Base-by-base conservation (phyloP, 202 grass and related monocot species). In the Elaeis oleifera region DNA sequence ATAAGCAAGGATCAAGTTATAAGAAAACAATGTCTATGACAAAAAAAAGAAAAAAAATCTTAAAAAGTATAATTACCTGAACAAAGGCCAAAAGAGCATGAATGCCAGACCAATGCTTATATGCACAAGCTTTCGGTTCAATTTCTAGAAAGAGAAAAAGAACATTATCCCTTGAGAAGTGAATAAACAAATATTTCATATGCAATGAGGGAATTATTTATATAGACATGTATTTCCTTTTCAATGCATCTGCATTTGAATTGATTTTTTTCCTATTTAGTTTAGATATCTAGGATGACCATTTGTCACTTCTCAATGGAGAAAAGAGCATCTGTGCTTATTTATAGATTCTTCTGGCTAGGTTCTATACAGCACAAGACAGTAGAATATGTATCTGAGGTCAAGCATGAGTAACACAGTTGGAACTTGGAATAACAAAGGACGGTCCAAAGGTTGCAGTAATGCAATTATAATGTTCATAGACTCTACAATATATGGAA, bases 41-140 rank as follows among this genome's bases (percentile, higher is more conserved):
- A 20, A 0, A 2, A 36, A 48, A 20, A 20, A 20, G 20, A 20
- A 20, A 20, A 20, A 20, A 20, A 20, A 68, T 36, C 6, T 29
- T 83, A 21, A 54, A 31, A 64, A 5, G 65, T 72, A 4, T 23
- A 63, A 26, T 65, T 83, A 97, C 92, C 92, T 97, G 65, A 97
- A 97, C 63, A 81, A 50, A 71, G 92, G 92, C 92, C 92, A 97
- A 59, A 85, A 97, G 6, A 97, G 87, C 72, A 97, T 71, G 71
- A 91, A 91, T 60, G 77, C 82, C 74, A 91, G 65, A 54, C 92
- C 92, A 39, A 90, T 53, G 18, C 73, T 91, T 81, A 86, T 80
- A 74, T 97, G 92, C 53, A 97, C 92, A 77, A 97, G 79, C 71
- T 97, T 97, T 32, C 92, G 87, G 58, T 66, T 86, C 49, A 97